Evolutionary conservation across 768 basidiomycete species (phyloP), one percentile per base, ranked within the genome.

Genomic region (Tephrocybe sp.): DNA sequence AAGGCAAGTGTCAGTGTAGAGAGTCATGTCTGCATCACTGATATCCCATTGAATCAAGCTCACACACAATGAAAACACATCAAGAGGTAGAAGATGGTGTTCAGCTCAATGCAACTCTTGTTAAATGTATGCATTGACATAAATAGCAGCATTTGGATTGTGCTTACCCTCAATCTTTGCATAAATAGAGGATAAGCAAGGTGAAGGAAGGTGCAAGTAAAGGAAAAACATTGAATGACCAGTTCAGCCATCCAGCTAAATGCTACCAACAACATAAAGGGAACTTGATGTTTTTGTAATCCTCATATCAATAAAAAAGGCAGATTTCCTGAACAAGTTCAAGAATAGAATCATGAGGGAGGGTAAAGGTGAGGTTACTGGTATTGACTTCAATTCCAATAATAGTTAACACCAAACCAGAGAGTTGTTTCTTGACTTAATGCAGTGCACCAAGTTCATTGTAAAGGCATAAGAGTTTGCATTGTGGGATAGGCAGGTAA

Each of bases 361-460:
- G 50, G 0, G 65, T 60, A 45, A 73, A 55, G 0, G 62, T 65
- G 64, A 75, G 66, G 0, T 39, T 28, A 53, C 78, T 67, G 0
- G 69, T 26, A 51, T 78, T 67, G n/a, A 77, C 69, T 0, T 64
- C 32, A 44, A 73, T 72, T 12, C 76, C 73, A 47, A 77, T 70
- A 49, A 77, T 67, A 3, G 59, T 59, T 3, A 77, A 61, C 0
- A 28, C 4, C 0, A 39, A 7, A 0, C 72, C 74, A 17, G n/a
- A 69, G 0, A 73, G 20, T 51, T 79, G 78, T 51, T 79, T 79
- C 1, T 41, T 28, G 14, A 64, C 54, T 18, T 72, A 63, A 53
- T 78, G 74, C 0, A 72, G 74, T 14, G 75, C 59, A 0, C 70
- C 65, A 17, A 77, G 56, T 1, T 62, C 40, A 56, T 78, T 75